phyloP scores from a whole-genome alignment of 805 yeast species.

The Wickerhamiella galacta region DNA sequence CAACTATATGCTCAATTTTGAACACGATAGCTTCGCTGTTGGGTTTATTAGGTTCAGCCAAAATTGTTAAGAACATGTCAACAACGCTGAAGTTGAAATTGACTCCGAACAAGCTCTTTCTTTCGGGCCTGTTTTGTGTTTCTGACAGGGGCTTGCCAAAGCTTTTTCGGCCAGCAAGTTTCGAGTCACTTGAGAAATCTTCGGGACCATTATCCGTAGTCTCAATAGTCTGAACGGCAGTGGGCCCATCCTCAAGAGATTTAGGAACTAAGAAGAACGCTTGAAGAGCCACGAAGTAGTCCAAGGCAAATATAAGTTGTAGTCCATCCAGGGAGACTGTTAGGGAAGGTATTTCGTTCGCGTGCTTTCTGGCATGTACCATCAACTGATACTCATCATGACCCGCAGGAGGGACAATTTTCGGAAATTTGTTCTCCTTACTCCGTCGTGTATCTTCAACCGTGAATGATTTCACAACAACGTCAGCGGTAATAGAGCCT shows the following conservation, averaged over 20 bases:
- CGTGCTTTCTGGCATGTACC: too few species aligned
- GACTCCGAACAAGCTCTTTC: background rate
- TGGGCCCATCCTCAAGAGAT: conserved; percentile 4
- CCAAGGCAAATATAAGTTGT: conserved; percentile 63
- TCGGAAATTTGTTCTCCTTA: conserved; percentile 53
- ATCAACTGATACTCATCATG: conserved; percentile 57
- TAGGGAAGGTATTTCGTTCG: conserved; percentile 21
- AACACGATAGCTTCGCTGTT: conserved; percentile 81
- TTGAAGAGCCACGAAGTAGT: conserved; percentile 65
- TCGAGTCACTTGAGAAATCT: background rate
- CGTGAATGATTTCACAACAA: conserved; percentile 54
- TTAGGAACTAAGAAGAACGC: too few species aligned
- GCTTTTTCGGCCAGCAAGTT: background rate
- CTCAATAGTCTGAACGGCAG: background rate
- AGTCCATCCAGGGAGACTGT: conserved; percentile 54
- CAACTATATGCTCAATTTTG: conserved; percentile 60
- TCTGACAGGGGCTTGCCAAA: background rate
- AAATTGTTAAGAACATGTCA: conserved; percentile 57
- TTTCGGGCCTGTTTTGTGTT: background rate
- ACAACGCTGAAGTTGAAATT: conserved; percentile 41
- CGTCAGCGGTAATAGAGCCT: conserved; percentile 39
- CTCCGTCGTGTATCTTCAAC: conserved; percentile 55
- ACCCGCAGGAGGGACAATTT: conserved; percentile 57
- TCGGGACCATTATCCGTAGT: background rate
- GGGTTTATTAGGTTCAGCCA: conserved; percentile 57